phyloP scores from a whole-genome alignment of 345 rosid genomes.

The Acer campestre region DNA sequence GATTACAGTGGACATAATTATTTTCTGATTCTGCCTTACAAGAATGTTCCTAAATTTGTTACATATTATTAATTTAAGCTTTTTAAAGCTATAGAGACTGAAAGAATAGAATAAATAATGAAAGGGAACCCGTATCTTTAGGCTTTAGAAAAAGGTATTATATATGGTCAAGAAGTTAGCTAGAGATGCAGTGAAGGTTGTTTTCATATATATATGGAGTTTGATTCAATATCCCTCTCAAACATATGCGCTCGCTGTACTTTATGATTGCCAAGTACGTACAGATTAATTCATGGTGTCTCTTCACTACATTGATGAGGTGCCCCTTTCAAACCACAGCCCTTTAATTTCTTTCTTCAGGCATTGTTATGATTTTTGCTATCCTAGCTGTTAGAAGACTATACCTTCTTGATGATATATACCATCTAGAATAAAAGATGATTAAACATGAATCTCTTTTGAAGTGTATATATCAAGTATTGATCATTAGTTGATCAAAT shows the following conservation, averaged over 20 bases:
- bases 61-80: neutral
- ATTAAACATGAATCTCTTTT: too few relatives aligned
- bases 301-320: slow-evolving; percentile 26
- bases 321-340: too few relatives aligned
- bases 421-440: too few relatives aligned
- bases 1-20: neutral
- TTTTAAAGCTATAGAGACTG: neutral
- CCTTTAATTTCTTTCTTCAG: too few relatives aligned
- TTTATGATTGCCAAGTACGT: neutral
- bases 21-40: neutral
- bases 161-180: slow-evolving; percentile 11
- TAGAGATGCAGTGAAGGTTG: neutral
- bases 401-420: too few relatives aligned
- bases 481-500: too few relatives aligned
- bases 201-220: neutral
- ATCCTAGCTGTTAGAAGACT: too few relatives aligned
- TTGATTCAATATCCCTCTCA: neutral
- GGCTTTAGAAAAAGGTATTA: slow-evolving; percentile 12
- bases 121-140: slow-evolving; percentile 12
- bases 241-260: neutral
- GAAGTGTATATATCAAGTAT: too few relatives aligned
- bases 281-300: slow-evolving; percentile 2
- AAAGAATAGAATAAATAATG: neutral
- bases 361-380: too few relatives aligned
- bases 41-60: slow-evolving; percentile 1